Base-by-base conservation (phyloP, 805 yeast genomes). In the Candida ficus region DNA sequence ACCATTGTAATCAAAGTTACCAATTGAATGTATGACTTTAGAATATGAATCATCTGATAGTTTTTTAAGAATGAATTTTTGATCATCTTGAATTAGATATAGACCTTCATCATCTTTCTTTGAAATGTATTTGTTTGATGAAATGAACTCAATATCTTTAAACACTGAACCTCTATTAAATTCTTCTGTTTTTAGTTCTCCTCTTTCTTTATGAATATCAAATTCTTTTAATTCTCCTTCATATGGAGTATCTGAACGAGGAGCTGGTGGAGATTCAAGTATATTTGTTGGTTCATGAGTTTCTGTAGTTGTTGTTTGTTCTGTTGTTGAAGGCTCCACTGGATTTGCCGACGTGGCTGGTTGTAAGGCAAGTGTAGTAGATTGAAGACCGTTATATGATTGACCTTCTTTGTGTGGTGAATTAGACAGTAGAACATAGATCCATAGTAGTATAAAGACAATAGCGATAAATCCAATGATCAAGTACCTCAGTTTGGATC, bases 31-130 rank as follows among this genome's bases (percentile, higher is more conserved):
- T 47, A 38, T 54, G 20, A 26, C 49, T 45, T 33, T 46, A 40
- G 16, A 22, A 39, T 34, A 59, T 45, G 32, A 33, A 5, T 39
- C 25, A 39, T 67, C 64, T 18, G 52, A 44, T 5, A 66, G 44
- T 35, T 65, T 68, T 37, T 54, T 60, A 2, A 64, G 62, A 0
- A 56, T 46, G 32, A 51, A 61, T 7, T 37, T 13, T 4, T 42
- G 41, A 16, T 48, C 39, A 7, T 45, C 51, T 1, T 49, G 39
- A 3, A 55, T 50, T 17, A 56, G 37, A 38, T 71, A 70, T 16
- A 65, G 52, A 2, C 80, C 81, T 26, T 73, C 70, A 43, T 75
- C 81, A 5, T 49, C 49, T 7, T 54, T 56, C 19, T 59, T 58
- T 17, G 32, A 4, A 43, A 38, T n/a, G 44, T 38, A 8, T 4